Evolutionary conservation across 352 stramenopile species (phyloP), one percentile per base, ranked within the genome.

Genomic region (Nothophytophthora sp.): DNA sequence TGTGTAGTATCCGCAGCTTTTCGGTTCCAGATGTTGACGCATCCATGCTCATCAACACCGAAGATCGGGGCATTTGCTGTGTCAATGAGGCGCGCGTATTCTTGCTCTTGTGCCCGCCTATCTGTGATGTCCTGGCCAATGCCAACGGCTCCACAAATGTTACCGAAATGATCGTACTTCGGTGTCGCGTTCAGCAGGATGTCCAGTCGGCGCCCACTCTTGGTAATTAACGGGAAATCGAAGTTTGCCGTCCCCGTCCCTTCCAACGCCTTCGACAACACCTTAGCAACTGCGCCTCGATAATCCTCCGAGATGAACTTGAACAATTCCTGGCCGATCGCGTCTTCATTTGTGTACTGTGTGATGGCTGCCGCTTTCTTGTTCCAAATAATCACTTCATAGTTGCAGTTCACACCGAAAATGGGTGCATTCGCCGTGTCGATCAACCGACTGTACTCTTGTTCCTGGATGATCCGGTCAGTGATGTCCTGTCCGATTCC

Each of bases 11-110:
- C 67, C 7, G 70, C 76, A 49, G 76, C 85, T 65, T 92, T 91
- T 4, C 79, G 58, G 28, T 95, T 94, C 85, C 85, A 89, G 49
- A 88, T 90, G 33, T 92, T 90, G 19, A 92, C 83, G 34, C 73
- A 65, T 12, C 83, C 70, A 34, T 83, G 55, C 9, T 28, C 56
- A 55, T 95, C 81, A 15, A 92, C 76, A 22, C 81, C 84, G 57
- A 95, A 90, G 37, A 95, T 95, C 1, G 85, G 81, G 2, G 82
- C 77, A 48, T 96, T 95, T 0, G 86, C 85, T 24, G 76, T 93
- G 42, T 96, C 86, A 41, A 96, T 92, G 3, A 96, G 55, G n/a
- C 81, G 76, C 0, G 67, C 75, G 50, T 92, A 92, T 44, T 92
- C 81, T 37, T 90, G 81, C 19, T 92, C 81, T 46, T 92, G 81